Conservation (phyloP, 208 protist genomes). For the Crithidia bombi region DNA sequence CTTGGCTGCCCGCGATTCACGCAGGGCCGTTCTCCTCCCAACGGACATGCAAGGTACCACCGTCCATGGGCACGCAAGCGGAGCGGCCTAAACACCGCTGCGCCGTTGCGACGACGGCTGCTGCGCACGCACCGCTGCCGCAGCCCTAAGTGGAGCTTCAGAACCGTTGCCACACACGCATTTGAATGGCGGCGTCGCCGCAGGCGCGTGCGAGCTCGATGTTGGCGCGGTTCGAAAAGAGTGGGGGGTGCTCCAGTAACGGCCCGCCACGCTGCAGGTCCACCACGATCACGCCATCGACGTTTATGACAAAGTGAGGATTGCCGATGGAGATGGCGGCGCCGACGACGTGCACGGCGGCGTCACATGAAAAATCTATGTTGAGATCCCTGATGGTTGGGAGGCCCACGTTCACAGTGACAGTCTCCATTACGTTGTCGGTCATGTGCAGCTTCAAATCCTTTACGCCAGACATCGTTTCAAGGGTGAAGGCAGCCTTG, state of each 20-base stretch:
- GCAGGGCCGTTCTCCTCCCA: not conserved
- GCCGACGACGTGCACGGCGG: not conserved
- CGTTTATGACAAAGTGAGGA: constrained; percentile 8
- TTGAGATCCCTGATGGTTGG: not conserved
- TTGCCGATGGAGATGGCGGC: constrained; percentile 7
- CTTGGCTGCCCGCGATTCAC: constrained; percentile 8
- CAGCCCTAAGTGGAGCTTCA: constrained; percentile 12
- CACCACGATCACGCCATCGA: not conserved
- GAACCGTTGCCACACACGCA: constrained; percentile 19
- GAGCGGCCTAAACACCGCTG: not conserved
- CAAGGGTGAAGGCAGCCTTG: constrained; percentile 1
- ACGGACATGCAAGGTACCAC: not conserved
- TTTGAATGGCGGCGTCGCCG: not conserved
- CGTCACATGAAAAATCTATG: not conserved
- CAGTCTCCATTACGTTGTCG: not conserved
- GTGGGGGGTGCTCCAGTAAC: not conserved
- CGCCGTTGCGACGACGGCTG: constrained; percentile 7
- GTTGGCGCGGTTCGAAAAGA: constrained; percentile 6
- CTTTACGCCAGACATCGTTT: constrained; percentile 4
- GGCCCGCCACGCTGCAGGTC: not conserved
- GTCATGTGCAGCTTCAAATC: not conserved
- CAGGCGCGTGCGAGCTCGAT: constrained; percentile 8
- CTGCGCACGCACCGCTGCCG: constrained; percentile 14
- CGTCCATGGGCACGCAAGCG: constrained; percentile 7
- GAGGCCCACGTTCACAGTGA: constrained; percentile 4